Percentiles rank a stretch among this genome's conserved stretches.
Evolutionary conservation across 768 basidiomycete genomes (phyloP).

Genomic region (Termitomyces titanicus): DNA sequence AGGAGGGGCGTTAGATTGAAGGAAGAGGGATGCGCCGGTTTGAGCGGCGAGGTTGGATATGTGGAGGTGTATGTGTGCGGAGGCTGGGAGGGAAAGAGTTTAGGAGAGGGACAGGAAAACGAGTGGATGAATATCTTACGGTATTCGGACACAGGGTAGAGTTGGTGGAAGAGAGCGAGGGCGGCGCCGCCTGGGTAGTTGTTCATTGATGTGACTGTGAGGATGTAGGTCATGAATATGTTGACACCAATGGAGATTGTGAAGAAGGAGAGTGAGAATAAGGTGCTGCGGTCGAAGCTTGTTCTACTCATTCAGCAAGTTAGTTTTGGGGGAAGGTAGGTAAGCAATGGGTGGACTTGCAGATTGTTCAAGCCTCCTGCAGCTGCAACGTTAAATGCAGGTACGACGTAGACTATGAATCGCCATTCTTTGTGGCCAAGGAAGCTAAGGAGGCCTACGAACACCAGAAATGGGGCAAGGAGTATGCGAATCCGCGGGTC

Average conservation of each 20-base stretch:
- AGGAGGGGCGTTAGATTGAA: slow-evolving; percentile 63
- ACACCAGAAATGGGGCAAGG: slow-evolving; percentile 47
- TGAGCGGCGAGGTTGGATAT: slow-evolving; percentile 85
- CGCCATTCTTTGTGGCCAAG: slow-evolving; percentile 98
- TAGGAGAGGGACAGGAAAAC: neutral
- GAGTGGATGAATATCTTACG: slow-evolving; percentile 2
- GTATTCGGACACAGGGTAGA: slow-evolving; percentile 27
- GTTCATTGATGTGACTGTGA: slow-evolving; percentile 52
- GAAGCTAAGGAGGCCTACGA: slow-evolving; percentile 62
- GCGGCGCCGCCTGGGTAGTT: slow-evolving; percentile 94
- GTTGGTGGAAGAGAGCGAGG: slow-evolving; percentile 55
- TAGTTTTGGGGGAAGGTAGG: neutral
- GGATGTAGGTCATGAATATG: slow-evolving; percentile 44
- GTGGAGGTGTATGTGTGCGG: slow-evolving; percentile 50
- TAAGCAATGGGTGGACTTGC: slow-evolving; percentile 37
- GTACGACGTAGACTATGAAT: slow-evolving; percentile 87
- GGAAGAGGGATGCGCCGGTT: slow-evolving; percentile 88
- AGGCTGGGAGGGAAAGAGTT: neutral
- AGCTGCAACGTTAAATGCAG: slow-evolving; percentile 76
- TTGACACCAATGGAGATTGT: slow-evolving; percentile 53
- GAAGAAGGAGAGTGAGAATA: slow-evolving; percentile 40
- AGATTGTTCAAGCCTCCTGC: slow-evolving; percentile 60
- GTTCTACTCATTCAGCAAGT: slow-evolving; percentile 29
- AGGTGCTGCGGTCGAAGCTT: slow-evolving; percentile 45
- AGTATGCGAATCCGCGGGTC: slow-evolving; percentile 50